Base-by-base conservation (phyloP, 2,329 filamentous ascomycete species). In the Alternaria hordeiaustralica region DNA sequence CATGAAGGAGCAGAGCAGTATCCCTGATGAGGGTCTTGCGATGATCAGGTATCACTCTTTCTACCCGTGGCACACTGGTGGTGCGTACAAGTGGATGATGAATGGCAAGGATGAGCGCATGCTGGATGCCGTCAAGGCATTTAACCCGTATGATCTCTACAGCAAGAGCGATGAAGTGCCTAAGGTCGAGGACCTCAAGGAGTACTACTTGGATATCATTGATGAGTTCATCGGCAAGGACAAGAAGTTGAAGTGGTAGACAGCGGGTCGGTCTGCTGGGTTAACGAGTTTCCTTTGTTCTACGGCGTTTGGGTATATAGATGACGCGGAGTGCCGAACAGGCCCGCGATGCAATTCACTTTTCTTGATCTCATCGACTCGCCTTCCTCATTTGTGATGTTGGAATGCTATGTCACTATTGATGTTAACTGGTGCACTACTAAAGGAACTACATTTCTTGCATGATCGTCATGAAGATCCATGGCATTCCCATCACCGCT, bases 31-130 rank as follows among this genome's bases (percentile, higher is more conserved):
- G 85, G 92, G 91, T 0, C 86, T 97, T 11, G 94, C 93, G 64
- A 97, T 97, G 92, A 96, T 97, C 78, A 86, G 94, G 60, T 97
- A 96, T 82, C 94, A 97, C 82, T 93, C 90, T 6, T 97, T 97
- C 82, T 97, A 97, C 82, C 90, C 94, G 15, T 97, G 93, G 94
- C 94, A 97, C 82, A 88, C 86, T 65, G 90, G 91, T 79, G 90
- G 90, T 58, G 93, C 92, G 7, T 97, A 97, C 82, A 81, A 82
- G 64, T 88, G 93, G 81, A 87, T 97, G 79, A 97, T 97, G 93
- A 87, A 90, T 78, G 89, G 91, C 64, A 90, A 94, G 77, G 94
- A 97, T 73, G 82, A 90, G 79, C 86, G 87, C 73, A 94, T 96
- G 90, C 83, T 96, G 71, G 87, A 88, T 75, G 93, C 93, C 9